A percentile compares a stretch with the other conserved stretches of the same genome.
Conservation (phyloP, 768 basidiomycete genomes). For the Boletellus ananiceps region DNA sequence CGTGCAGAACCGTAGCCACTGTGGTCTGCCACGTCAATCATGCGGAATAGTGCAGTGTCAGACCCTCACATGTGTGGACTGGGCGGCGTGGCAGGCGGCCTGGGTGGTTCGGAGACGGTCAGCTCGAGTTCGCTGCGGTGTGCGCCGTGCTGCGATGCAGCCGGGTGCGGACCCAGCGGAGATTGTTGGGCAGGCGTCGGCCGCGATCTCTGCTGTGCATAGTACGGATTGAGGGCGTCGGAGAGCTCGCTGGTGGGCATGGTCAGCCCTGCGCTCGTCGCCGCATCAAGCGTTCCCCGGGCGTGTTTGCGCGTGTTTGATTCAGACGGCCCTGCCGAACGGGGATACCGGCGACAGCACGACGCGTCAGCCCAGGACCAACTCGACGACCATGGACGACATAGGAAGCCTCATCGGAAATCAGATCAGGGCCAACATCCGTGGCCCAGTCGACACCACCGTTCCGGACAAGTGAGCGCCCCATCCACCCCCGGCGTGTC, state of each 20-base stretch:
- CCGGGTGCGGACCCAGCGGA: constrained; percentile 26
- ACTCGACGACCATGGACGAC: constrained; percentile 20
- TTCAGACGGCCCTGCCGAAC: constrained; percentile 25
- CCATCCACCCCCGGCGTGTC: not conserved
- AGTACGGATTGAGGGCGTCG: constrained; percentile 71
- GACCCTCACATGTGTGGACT: constrained; percentile 37
- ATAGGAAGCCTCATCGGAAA: constrained; percentile 57
- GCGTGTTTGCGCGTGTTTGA: constrained; percentile 31
- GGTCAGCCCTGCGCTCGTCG: not conserved
- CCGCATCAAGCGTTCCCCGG: not conserved
- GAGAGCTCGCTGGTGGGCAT: constrained; percentile 74
- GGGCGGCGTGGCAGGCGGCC: constrained; percentile 23
- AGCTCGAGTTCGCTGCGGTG: constrained; percentile 64
- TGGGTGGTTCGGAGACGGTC: constrained; percentile 46
- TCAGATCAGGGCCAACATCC: constrained; percentile 41
- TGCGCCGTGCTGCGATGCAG: constrained; percentile 41
- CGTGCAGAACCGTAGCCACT: constrained; percentile 12
- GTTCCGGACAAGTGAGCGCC: constrained; percentile 71
- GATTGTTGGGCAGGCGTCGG: constrained; percentile 20
- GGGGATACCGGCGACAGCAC: constrained; percentile 9
- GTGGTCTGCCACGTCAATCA: not conserved
- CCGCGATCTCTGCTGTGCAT: constrained; percentile 41
- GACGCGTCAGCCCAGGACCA: constrained; percentile 39
- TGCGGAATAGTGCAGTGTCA: not conserved
- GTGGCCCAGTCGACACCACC: constrained; percentile 41